Evolutionary conservation across 768 basidiomycete genomes (phyloP).

Genomic region (Tulasnella sp.): DNA sequence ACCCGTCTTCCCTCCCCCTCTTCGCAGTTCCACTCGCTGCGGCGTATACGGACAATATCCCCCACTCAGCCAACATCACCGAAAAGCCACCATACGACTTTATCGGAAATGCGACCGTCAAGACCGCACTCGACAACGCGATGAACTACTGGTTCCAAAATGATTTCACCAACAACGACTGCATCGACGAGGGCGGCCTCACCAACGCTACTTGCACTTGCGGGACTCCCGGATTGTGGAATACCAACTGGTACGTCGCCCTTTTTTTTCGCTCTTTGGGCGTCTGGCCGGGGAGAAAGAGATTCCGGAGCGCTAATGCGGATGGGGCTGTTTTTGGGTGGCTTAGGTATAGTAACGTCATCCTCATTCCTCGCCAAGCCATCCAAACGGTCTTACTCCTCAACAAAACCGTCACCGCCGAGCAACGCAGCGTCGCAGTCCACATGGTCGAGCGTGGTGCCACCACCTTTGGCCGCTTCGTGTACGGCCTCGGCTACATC

Average conservation of each 20-base stretch:
- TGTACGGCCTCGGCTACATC: background rate
- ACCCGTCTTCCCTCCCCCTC: background rate
- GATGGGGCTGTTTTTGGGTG: background rate
- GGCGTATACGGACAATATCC: slow-evolving; percentile 5
- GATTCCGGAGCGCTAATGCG: background rate
- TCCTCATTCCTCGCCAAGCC: slow-evolving; percentile 21
- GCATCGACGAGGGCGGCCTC: slow-evolving; percentile 17
- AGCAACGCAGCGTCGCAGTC: slow-evolving; percentile 16
- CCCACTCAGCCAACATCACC: background rate
- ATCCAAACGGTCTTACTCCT: slow-evolving; percentile 19
- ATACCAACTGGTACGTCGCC: slow-evolving; percentile 2
- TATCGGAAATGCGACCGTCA: slow-evolving; percentile 5
- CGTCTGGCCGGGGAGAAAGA: background rate
- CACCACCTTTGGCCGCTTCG: background rate
- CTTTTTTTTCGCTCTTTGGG: background rate
- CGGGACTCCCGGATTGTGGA: slow-evolving; percentile 19
- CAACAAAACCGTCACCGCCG: slow-evolving; percentile 3
- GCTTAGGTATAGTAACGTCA: slow-evolving; percentile 14
- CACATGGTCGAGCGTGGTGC: slow-evolving; percentile 1
- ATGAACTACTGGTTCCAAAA: slow-evolving; percentile 22
- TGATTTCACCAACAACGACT: slow-evolving; percentile 17
- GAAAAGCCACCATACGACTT: slow-evolving; percentile 13
- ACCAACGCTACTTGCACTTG: slow-evolving; percentile 15
- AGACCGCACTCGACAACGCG: background rate
- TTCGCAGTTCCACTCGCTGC: slow-evolving; percentile 17